Conservation (phyloP, 2,329 filamentous ascomycete species). For the Fusarium vanettenii region DNA sequence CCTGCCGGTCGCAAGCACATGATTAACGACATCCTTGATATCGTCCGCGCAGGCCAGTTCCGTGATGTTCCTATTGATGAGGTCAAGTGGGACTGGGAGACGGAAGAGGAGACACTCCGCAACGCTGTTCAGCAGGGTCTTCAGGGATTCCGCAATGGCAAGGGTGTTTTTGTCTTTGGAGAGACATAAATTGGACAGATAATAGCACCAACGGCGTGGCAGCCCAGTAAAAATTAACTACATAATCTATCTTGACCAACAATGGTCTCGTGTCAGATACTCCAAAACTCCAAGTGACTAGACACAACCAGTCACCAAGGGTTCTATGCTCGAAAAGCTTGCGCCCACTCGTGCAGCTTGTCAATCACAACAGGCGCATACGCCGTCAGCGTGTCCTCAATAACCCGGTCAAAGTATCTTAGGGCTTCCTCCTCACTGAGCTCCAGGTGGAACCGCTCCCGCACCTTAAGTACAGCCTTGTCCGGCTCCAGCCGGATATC, state of each 20-base stretch:
- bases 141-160: slow-evolving; percentile 85
- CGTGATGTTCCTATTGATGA: slow-evolving; percentile 85
- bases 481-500: slow-evolving; percentile 94
- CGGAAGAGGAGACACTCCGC: slow-evolving; percentile 74
- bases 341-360: slow-evolving; percentile 91
- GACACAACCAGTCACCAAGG: background rate
- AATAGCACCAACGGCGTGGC: background rate
- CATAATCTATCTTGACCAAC: background rate
- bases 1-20: slow-evolving; percentile 80
- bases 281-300: slow-evolving; percentile 9
- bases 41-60: slow-evolving; percentile 82
- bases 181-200: slow-evolving; percentile 57
- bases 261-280: background rate
- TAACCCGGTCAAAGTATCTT: slow-evolving; percentile 85
- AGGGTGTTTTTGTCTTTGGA: slow-evolving; percentile 88
- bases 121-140: slow-evolving; percentile 85
- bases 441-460: slow-evolving; percentile 93
- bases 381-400: slow-evolving; percentile 90
- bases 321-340: slow-evolving; percentile 81
- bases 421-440: slow-evolving; percentile 93
- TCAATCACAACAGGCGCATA: slow-evolving; percentile 96
- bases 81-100: slow-evolving; percentile 86
- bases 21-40: slow-evolving; percentile 83
- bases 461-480: slow-evolving; percentile 93
- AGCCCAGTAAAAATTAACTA: background rate